A percentile compares a stretch with the other conserved stretches of the same genome.
phyloP scores from a whole-genome alignment of 768 basidiomycete species.

The Lactifluus rugatus region DNA sequence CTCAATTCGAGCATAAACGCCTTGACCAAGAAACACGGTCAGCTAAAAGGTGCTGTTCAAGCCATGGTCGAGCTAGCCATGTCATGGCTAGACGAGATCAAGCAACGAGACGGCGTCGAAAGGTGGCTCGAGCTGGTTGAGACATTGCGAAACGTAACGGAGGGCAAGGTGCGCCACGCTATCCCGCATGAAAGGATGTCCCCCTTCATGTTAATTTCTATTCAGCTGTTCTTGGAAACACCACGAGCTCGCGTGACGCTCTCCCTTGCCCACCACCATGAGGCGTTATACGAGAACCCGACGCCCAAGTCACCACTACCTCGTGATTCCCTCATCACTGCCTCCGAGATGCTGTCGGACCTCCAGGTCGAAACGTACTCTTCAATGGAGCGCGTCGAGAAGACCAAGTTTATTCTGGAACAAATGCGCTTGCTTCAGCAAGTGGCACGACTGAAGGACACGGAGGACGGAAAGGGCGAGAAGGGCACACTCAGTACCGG shows the following conservation, averaged over 20 bases:
- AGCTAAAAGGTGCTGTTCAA: constrained; percentile 83
- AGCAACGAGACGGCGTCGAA: constrained; percentile 52
- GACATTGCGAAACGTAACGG: constrained; percentile 83
- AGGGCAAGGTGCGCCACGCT: constrained; percentile 74
- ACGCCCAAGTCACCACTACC: constrained; percentile 30
- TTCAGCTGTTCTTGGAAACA: constrained; percentile 91
- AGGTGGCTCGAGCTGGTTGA: constrained; percentile 84
- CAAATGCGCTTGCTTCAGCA: constrained; percentile 88
- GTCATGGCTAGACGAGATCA: constrained; percentile 71
- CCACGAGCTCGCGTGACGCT: constrained; percentile 92
- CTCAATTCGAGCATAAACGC: constrained; percentile 60
- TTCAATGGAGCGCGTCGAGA: constrained; percentile 95
- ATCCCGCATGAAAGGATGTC: neutral
- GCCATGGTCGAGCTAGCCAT: constrained; percentile 86
- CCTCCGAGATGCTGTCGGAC: constrained; percentile 87
- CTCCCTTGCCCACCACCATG: constrained; percentile 76
- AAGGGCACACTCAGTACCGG: too few relatives aligned
- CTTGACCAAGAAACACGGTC: constrained; percentile 94
- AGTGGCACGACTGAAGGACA: constrained; percentile 68
- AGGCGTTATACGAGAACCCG: constrained; percentile 46
- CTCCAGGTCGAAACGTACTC: constrained; percentile 99
- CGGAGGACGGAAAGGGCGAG: constrained; percentile 46
- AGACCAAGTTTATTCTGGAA: constrained; percentile 96
- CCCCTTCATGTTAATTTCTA: neutral
- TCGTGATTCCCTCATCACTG: constrained; percentile 62